Percentiles rank a stretch among this genome's conserved stretches.
Evolutionary conservation across 768 basidiomycete genomes (phyloP).

Genomic region (Rhodotorula taiwanensis): DNA sequence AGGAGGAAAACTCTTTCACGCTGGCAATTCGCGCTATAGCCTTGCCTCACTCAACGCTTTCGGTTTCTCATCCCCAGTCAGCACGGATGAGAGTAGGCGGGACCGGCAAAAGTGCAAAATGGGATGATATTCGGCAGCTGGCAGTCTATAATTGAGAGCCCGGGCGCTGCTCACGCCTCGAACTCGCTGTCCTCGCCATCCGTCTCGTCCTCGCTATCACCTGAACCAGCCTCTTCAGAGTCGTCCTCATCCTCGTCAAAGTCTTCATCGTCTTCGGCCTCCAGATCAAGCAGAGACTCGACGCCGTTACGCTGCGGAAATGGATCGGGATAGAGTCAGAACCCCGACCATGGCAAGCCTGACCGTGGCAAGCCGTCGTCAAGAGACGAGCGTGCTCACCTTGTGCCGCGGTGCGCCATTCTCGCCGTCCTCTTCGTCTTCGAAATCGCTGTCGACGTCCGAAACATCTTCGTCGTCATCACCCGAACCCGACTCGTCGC

Average conservation of each 20-base stretch:
- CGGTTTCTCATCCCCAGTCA: too few species aligned
- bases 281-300: conserved; percentile 24
- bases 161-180: neutral
- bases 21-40: too few species aligned
- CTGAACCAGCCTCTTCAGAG: neutral
- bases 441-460: conserved; percentile 36
- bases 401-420: conserved; percentile 33
- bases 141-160: neutral
- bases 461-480: conserved; percentile 28
- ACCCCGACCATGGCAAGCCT: neutral
- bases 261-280: conserved; percentile 23
- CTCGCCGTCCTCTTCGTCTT: conserved; percentile 38
- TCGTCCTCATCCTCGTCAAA: conserved; percentile 28
- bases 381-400: conserved; percentile 2
- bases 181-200: conserved; percentile 17
- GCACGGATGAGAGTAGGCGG: too few species aligned
- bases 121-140: too few species aligned
- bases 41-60: too few species aligned
- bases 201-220: conserved; percentile 16
- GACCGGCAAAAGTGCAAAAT: too few species aligned
- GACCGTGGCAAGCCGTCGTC: neutral
- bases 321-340: neutral
- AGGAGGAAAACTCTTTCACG: too few species aligned
- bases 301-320: conserved; percentile 18
- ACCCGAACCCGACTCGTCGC: conserved; percentile 27